Percentiles rank a stretch among this genome's conserved stretches.
These are phyloP conservation scores for Huntiella moniliformis DNA, from an alignment of 2,329 filamentous ascomycete species.

Conservation along the genomic window DNA sequence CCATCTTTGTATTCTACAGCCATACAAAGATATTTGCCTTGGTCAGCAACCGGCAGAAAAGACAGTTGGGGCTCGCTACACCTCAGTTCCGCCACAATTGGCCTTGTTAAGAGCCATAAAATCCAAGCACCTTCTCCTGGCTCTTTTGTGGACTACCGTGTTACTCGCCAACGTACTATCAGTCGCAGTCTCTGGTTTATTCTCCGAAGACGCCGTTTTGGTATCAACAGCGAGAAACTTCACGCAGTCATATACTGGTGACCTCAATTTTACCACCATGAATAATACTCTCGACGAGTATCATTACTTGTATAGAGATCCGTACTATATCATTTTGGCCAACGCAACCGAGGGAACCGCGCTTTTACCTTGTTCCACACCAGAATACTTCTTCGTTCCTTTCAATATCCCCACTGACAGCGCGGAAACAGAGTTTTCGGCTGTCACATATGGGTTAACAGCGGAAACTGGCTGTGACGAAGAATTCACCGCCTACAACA, in stretches of 20 bases:
- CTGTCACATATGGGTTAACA: neutral
- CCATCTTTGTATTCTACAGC: slow-evolving; percentile 32
- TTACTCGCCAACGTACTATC: slow-evolving; percentile 34
- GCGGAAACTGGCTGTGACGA: neutral
- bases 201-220: slow-evolving; percentile 21
- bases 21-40: slow-evolving; percentile 29
- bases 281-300: neutral
- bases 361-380: slow-evolving; percentile 31
- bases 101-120: slow-evolving; percentile 26
- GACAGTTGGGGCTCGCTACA: slow-evolving; percentile 29
- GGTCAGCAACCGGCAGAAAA: slow-evolving; percentile 18
- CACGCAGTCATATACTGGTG: no score
- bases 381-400: slow-evolving; percentile 27
- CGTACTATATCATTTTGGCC: slow-evolving; percentile 15
- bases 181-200: slow-evolving; percentile 30
- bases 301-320: slow-evolving; percentile 13
- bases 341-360: slow-evolving; percentile 26
- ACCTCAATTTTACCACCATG: no score
- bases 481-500: neutral
- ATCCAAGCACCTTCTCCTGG: slow-evolving; percentile 27
- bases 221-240: no score
- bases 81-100: slow-evolving; percentile 35
- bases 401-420: slow-evolving; percentile 15
- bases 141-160: slow-evolving; percentile 26
- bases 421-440: neutral